Base-by-base conservation (phyloP, 2,329 filamentous ascomycete species). In the Ophiocordyceps camponoti-floridani region DNA sequence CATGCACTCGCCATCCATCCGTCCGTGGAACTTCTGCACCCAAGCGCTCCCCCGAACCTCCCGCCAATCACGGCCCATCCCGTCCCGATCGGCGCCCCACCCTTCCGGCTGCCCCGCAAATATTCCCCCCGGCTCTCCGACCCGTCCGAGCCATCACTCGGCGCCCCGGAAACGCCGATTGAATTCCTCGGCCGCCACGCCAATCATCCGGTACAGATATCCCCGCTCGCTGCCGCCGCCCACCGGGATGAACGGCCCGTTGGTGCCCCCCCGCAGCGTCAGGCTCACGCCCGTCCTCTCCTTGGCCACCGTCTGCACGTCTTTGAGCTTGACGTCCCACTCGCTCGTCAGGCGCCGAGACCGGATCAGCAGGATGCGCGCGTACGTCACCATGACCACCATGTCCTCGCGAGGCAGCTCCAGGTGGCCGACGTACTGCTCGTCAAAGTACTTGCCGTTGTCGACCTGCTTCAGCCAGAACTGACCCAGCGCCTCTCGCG, bases 381-480 rank as follows among this genome's bases (percentile, higher is more conserved):
- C 73, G 59, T 84, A 91, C 10, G 84, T 95, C 48, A 98, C 73
- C 76, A 96, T 85, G 42, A 88, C 82, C 46, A 89, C 79, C 69
- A 87, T 83, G 58, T 93, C 88, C 59, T 91, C 85, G 48, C 80
- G 78, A 11, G 86, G 84, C 26, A 98, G 74, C 62, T 98, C 89
- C 4, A 98, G 70, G 58, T 98, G 93, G 4, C 88, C 93, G 60
- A 98, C 91, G 66, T 98, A 98, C 58, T 86, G 76, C 62, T 98
- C 91, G 64, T 94, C 82, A 73, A 98, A 98, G 69, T 89, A 96
- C 61, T 88, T 91, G 49, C 91, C 91, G 51, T 95, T 91, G 63
- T 98, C 91, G 11, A 94, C 79, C 47, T 94, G 94, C 71, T 98
- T 98, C 51, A 98, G 79, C 93, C 91, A 98, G 68, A 86, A 95